Conservation (phyloP, 2,329 filamentous ascomycete genomes). For the Juglanconis oblonga region DNA sequence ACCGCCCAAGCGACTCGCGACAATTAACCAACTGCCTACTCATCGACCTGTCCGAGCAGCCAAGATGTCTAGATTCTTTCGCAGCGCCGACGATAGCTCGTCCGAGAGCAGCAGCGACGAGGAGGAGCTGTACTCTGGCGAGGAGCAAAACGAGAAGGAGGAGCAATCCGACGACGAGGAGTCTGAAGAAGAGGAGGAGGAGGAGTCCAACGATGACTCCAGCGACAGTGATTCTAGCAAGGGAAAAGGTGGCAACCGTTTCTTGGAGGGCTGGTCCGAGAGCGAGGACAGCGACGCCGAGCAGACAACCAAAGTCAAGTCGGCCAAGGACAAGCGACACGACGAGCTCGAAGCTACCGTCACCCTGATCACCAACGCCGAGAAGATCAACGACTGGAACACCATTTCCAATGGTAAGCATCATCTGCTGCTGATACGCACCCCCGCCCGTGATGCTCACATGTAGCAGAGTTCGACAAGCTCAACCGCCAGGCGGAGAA, state of each 20-base stretch:
- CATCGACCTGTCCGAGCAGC: conserved; percentile 2
- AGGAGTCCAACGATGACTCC: conserved; percentile 43
- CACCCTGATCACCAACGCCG: conserved; percentile 88
- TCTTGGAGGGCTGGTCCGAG: conserved; percentile 72
- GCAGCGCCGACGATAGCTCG: conserved; percentile 87
- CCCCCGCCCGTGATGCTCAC: conserved; percentile 16
- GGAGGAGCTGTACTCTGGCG: conserved; percentile 88
- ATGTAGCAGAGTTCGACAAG: conserved; percentile 79
- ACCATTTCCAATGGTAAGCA: conserved; percentile 82
- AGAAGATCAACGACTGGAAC: conserved; percentile 98
- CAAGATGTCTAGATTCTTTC: conserved; percentile 96
- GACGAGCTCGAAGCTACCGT: conserved; percentile 92
- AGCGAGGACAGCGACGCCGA: conserved; percentile 88
- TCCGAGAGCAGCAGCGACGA: conserved; percentile 94
- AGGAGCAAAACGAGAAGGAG: conserved; percentile 57
- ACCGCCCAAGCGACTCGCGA: conserved; percentile 7
- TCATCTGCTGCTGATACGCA: not conserved
- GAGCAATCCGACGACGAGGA: conserved; percentile 51
- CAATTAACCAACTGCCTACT: not conserved
- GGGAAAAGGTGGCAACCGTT: conserved; percentile 71
- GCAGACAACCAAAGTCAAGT: conserved; percentile 83
- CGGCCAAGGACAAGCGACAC: conserved; percentile 94
- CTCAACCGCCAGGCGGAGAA: conserved; percentile 83
- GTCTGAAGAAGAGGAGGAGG: conserved; percentile 50
- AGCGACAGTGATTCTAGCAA: conserved; percentile 63